Percentiles rank a stretch among this genome's conserved stretches.
Evolutionary conservation across 257 asterid species (phyloP).

Genomic region (Solanum infundibuliforme): DNA sequence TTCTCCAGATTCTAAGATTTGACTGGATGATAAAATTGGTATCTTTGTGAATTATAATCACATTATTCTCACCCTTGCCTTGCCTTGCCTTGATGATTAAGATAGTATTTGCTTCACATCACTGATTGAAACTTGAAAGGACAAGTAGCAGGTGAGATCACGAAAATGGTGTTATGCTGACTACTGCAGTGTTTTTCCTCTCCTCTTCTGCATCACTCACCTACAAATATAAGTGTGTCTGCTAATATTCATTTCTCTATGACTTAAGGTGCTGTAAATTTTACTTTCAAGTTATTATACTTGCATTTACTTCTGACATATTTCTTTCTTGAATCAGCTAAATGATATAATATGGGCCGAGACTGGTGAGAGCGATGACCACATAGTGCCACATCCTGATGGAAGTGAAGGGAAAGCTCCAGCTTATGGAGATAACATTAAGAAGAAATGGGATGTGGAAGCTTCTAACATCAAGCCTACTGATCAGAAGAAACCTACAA

Average conservation of each 20-base stretch:
- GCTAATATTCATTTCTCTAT: background rate
- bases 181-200: background rate
- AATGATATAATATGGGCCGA: conserved; percentile 77
- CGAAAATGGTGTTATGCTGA: background rate
- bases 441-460: conserved; percentile 43
- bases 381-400: conserved; percentile 75
- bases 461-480: conserved; percentile 18
- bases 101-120: background rate
- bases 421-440: conserved; percentile 24
- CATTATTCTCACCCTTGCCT: background rate
- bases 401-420: conserved; percentile 35
- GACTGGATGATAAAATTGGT: background rate
- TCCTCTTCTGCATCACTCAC: background rate
- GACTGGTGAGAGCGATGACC: conserved; percentile 62
- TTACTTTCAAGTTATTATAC: background rate
- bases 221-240: background rate
- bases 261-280: background rate
- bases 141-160: background rate
- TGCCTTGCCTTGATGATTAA: background rate
- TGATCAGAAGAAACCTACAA: conserved; percentile 32
- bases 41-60: background rate
- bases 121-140: background rate
- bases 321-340: conserved; percentile 41
- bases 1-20: background rate
- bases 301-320: background rate